Conservation (phyloP, 1,284 basidiomycete species). For the Boletellus deceptivus region DNA sequence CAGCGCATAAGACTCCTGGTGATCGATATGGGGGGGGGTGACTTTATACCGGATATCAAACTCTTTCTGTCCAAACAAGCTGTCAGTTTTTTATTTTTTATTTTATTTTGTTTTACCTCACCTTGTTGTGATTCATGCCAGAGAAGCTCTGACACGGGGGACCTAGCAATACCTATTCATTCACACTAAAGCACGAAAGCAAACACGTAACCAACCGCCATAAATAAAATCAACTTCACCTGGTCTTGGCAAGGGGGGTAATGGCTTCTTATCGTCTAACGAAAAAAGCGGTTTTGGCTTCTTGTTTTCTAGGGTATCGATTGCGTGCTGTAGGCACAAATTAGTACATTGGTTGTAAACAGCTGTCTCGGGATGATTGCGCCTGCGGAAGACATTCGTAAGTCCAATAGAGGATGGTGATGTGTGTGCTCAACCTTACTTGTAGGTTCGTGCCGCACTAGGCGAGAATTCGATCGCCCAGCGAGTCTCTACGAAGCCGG, state of each 20-base stretch:
- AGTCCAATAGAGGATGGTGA: background rate
- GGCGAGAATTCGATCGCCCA: slow-evolving; percentile 66
- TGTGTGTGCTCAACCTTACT: slow-evolving; percentile 37
- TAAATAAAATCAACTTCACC: slow-evolving; percentile 68
- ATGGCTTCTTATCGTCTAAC: slow-evolving; percentile 34
- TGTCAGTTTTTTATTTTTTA: background rate
- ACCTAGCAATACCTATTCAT: slow-evolving; percentile 37
- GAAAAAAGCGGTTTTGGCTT: slow-evolving; percentile 38
- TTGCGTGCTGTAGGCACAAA: slow-evolving; percentile 54
- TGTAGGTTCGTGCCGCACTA: slow-evolving; percentile 59
- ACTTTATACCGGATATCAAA: slow-evolving; percentile 54
- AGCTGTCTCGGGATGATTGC: slow-evolving; percentile 52
- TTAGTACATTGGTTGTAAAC: slow-evolving; percentile 68
- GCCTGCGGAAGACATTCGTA: slow-evolving; percentile 35
- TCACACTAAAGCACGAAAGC: background rate
- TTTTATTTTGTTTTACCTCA: slow-evolving; percentile 23
- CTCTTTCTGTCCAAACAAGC: slow-evolving; percentile 40
- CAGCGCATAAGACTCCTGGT: background rate
- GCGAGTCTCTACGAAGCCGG: slow-evolving; percentile 56
- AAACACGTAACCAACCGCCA: slow-evolving; percentile 48
- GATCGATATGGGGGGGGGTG: background rate
- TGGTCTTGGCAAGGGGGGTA: slow-evolving; percentile 52
- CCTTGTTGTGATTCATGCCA: slow-evolving; percentile 56
- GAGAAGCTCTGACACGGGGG: slow-evolving; percentile 73
- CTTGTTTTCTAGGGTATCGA: slow-evolving; percentile 44